These are phyloP conservation scores for Byssoonygena ceratinophila DNA, from an alignment of 2,329 filamentous ascomycete genomes.

Conservation along the genomic window DNA sequence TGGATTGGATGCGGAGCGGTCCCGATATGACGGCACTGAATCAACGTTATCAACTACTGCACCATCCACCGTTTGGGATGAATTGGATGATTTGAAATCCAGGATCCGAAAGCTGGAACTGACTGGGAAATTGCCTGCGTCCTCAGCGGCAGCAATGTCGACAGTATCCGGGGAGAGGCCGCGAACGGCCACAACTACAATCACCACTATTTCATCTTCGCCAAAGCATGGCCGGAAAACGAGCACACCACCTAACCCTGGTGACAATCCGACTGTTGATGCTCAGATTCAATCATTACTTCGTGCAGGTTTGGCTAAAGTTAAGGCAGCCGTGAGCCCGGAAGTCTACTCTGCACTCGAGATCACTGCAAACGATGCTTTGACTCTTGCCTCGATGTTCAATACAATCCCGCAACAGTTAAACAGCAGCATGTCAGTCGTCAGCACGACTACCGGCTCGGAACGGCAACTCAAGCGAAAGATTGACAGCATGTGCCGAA, in stretches of 20 bases:
- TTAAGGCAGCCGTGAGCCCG: constrained; percentile 56
- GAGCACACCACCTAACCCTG: constrained; percentile 30
- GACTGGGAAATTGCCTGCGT: constrained; percentile 75
- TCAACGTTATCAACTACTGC: constrained; percentile 81
- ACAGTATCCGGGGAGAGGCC: constrained; percentile 69
- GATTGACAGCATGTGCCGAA: constrained; percentile 84
- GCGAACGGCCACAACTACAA: constrained; percentile 78
- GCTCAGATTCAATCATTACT: constrained; percentile 64
- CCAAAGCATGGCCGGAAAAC: constrained; percentile 59
- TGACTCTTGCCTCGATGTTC: constrained; percentile 68
- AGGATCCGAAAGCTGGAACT: constrained; percentile 82
- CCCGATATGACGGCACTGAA: constrained; percentile 57
- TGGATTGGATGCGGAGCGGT: constrained; percentile 25
- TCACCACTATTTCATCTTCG: constrained; percentile 81
- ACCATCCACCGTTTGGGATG: constrained; percentile 93
- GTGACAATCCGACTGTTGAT: constrained; percentile 33
- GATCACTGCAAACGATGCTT: constrained; percentile 67
- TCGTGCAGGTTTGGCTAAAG: constrained; percentile 68
- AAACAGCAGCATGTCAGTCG: constrained; percentile 26
- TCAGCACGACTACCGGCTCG: constrained; percentile 37
- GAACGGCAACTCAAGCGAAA: constrained; percentile 83
- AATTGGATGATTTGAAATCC: constrained; percentile 88
- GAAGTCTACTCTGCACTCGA: constrained; percentile 73
- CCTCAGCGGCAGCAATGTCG: constrained; percentile 68
- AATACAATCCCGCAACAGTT: constrained; percentile 53